A percentile compares a stretch with the other conserved stretches of the same genome.
These are phyloP conservation scores for Sporothrix euskadiensis DNA, from an alignment of 2,329 filamentous ascomycete species.

Conservation along the genomic window DNA sequence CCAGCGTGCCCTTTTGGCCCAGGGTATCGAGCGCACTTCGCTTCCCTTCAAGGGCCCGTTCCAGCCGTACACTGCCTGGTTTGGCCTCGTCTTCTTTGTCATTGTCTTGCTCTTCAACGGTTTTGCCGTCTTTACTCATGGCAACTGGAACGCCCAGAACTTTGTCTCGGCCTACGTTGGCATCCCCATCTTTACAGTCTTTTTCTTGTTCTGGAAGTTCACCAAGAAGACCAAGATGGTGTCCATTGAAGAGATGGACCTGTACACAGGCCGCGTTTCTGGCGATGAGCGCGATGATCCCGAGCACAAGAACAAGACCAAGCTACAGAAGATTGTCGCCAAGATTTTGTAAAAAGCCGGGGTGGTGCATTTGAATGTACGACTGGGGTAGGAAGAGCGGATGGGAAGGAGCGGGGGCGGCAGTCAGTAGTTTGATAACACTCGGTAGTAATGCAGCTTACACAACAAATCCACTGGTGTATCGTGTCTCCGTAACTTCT, in stretches of 20 bases:
- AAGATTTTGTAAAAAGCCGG: neutral
- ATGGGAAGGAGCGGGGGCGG: neutral
- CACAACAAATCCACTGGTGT: neutral
- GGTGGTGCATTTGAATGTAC: too few relatives aligned
- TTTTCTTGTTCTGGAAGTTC: neutral
- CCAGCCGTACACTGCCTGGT: slow-evolving; percentile 68
- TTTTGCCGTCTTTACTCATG: slow-evolving; percentile 68
- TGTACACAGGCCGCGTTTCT: neutral
- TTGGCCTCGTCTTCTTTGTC: slow-evolving; percentile 60
- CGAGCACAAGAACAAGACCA: neutral
- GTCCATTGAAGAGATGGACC: neutral
- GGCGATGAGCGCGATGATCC: neutral
- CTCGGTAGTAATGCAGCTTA: neutral
- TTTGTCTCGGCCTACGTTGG: slow-evolving; percentile 44
- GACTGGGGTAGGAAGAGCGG: neutral
- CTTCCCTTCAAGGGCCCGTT: slow-evolving; percentile 64
- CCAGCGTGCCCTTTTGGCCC: slow-evolving; percentile 61
- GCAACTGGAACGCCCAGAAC: slow-evolving; percentile 39
- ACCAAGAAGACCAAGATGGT: slow-evolving; percentile 5
- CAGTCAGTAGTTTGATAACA: neutral
- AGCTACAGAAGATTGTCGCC: slow-evolving; percentile 1
- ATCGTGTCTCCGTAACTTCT: neutral
- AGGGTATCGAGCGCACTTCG: slow-evolving; percentile 63
- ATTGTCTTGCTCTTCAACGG: slow-evolving; percentile 70
- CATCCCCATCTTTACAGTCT: neutral